These are phyloP conservation scores for Pichia sp. DNA, from an alignment of 1,139 yeast species.

Conservation along the genomic window DNA sequence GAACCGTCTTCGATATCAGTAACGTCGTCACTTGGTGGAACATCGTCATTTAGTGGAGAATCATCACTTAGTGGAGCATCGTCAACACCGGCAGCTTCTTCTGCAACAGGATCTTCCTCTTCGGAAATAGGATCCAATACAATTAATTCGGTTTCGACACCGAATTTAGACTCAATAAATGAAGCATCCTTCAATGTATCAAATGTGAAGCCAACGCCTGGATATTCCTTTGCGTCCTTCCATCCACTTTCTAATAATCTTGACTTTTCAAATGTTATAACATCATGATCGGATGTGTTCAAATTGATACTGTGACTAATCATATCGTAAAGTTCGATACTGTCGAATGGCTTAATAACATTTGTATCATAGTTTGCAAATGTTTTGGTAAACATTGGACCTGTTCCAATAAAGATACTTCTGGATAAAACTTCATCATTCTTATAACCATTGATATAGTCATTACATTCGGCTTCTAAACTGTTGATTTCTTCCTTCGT, in stretches of 20 bases:
- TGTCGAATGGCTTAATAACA: conserved; percentile 63
- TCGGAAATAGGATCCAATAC: background rate
- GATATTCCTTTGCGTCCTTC: conserved; percentile 3
- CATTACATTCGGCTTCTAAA: conserved; percentile 50
- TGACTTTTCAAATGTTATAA: background rate
- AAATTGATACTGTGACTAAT: conserved; percentile 67
- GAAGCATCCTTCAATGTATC: background rate
- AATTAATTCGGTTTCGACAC: background rate
- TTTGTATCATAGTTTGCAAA: conserved; percentile 39
- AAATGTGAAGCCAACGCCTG: conserved; percentile 5
- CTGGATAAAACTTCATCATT: conserved; percentile 78
- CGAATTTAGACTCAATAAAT: conserved; percentile 2
- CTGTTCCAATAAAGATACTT: conserved; percentile 74
- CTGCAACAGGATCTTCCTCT: background rate
- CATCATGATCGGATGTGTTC: conserved; percentile 34
- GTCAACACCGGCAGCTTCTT: background rate
- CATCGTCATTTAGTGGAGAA: too few relatives aligned
- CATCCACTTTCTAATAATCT: background rate
- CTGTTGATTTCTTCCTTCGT: conserved; percentile 37
- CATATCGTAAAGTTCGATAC: conserved; percentile 71
- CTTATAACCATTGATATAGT: conserved; percentile 67
- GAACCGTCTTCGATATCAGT: too few relatives aligned
- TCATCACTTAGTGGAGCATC: background rate
- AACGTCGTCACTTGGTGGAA: background rate
- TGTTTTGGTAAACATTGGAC: conserved; percentile 46